Evolutionary conservation across 2,329 filamentous ascomycete genomes (phyloP), one percentile per base, ranked within the genome.

Genomic region (Cercospora berteroae): DNA sequence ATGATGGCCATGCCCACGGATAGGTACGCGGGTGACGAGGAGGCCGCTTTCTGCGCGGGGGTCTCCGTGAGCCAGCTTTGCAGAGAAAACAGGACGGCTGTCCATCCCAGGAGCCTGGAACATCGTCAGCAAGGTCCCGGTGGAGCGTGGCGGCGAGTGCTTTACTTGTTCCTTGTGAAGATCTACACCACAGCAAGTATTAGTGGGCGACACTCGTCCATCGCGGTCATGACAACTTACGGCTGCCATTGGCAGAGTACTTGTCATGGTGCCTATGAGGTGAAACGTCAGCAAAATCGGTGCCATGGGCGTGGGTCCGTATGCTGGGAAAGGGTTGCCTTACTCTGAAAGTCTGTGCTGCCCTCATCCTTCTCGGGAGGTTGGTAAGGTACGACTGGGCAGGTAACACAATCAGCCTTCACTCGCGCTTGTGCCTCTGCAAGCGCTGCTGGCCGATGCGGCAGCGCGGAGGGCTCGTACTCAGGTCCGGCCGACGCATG

Each of bases 241-340:
- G 71, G 94, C 94, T 67, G 92, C 93, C 94, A 97, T 97, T 67
- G 94, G 94, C 77, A 98, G 84, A 39, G 94, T 96, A 77, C 90
- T 94, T 63, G 86, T 83, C 81, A 89, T 84, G 59, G 87, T 87
- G 74, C 85, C 86, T 86, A 62, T 56, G 48, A 25, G 50, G 16
- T 23, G 62, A 20, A 57, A 60, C 29, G 85, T 92, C 36, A 60
- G 36, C 55, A 63, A 50, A n/a, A 33, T 13, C 18, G 6, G 66
- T 61, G 36, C 36, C 36, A 7, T n/a, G 36, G 36, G 36, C 36
- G 36, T 16, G 16, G 36, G 36, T 6, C 5, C 36, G 16, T 8
- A 27, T 3, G 36, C 16, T 39, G 36, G 8, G 36, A 39, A 39
- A 4, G 36, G 5, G 3, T 39, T 39, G 36, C 36, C 70, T 62